Evolutionary conservation across 2,329 filamentous ascomycete genomes (phyloP), one percentile per base, ranked within the genome.

Genomic region (Periconia sp.): DNA sequence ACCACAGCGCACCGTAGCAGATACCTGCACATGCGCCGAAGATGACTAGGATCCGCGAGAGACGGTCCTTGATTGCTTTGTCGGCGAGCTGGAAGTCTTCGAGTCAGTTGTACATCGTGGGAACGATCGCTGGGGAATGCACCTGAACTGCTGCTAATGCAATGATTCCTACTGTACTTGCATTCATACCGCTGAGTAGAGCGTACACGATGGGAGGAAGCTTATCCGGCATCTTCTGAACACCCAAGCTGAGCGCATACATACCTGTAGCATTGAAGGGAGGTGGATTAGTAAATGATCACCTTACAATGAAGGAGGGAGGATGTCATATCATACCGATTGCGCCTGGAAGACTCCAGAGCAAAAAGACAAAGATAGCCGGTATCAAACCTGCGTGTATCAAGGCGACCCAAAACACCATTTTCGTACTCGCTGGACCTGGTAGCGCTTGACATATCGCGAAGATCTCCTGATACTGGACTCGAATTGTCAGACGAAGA

Each of bases 1-100:
- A 92, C 89, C 89, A 92, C 0, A 91, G 72, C 0, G 87, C 83
- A 47, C 85, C 90, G 61, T 91, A 91, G 46, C 88, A 77, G 59
- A 91, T 73, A 0, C 88, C 89, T 0, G 86, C 87, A 9, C 81
- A 78, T 0, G 78, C 88, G 2, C 82, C 82, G 7, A 86, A 63
- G 13, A 90, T 86, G 0, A 91, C 84, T 1, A 91, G 60, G 0
- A 86, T 73, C 1, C 88, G 76, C 0, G 87, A 86, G 2, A 88
- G 45, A 18, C 77, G 77, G 63, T 91, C 87, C 0, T 81, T 85
- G 50, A 91, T 86, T 0, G 87, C 82, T 59, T 89, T 90, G 14
- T 85, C 76, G 0, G 87, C 82, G 0, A 91, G 77, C 65, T 89
- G 23, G 23, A 27, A 27, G 23, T 18, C 11, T 11, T 11, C 8